Evolutionary conservation across 257 asterid species (phyloP), one percentile per base, ranked within the genome.

Genomic region (Datura wrightii): DNA sequence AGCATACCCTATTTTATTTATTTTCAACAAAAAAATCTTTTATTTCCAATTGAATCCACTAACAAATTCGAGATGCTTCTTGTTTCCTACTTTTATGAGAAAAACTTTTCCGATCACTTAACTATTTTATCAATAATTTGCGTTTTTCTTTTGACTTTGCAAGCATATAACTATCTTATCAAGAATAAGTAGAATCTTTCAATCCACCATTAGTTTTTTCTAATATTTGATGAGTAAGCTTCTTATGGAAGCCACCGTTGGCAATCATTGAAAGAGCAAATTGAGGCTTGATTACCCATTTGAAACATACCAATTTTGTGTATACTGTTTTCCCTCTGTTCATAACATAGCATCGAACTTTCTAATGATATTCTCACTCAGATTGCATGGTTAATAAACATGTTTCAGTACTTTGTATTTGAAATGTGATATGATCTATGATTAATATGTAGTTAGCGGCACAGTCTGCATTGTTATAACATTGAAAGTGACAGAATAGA

Each of bases 11-110:
- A 24, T 24, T 24, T 24, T 24, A 24, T 24, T 24, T 24, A 24
- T 24, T 24, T 24, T 24, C 31, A 24, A 24, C 31, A 0, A 36
- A 5, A 0, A 11, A 0, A 1, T 39, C 34, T 37, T 39, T 1
- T 76, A 3, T 24, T 76, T 19, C 8, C 31, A 50, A 13, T 50
- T 6, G 46, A 8, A 6, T 76, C 63, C 46, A 24, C 31, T 31
- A 76, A 13, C 46, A 76, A 31, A 76, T 76, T 76, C 15, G 31
- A 31, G 81, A 76, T 50, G 63, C 82, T 52, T 76, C 63, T 76
- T 76, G 63, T 76, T 7, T 14, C 31, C 24, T 31, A 50, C 4
- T 31, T 24, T 63, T 34, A 16, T 34, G 10, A 24, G 31, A 24
- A 24, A 24, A 24, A 24, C 31, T 24, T 24, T 24, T 24, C 31